These are phyloP conservation scores for Globisporangium abappressorium DNA, from an alignment of 352 stramenopile genomes.

Conservation along the genomic window DNA sequence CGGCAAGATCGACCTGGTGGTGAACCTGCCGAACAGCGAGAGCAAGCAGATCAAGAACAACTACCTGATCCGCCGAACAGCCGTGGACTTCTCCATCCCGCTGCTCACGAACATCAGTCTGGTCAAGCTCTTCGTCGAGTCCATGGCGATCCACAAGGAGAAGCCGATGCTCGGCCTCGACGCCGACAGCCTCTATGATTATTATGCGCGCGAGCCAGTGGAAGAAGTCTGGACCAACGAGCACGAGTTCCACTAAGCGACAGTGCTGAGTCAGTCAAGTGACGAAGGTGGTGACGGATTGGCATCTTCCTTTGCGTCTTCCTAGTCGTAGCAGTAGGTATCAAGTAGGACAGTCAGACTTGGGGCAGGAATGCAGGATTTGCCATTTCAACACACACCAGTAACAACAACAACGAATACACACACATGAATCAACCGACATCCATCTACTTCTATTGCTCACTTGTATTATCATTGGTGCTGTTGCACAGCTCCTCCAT, in stretches of 20 bases:
- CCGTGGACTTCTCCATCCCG: constrained; percentile 91
- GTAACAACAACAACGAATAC: constrained; percentile 4
- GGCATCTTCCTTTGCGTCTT: neutral
- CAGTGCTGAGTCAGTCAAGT: neutral
- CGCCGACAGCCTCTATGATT: constrained; percentile 96
- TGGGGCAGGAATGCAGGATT: neutral
- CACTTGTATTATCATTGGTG: neutral
- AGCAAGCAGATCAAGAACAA: constrained; percentile 91
- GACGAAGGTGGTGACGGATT: neutral
- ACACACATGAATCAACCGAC: neutral
- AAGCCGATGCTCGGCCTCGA: constrained; percentile 92
- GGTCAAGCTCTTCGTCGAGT: constrained; percentile 91
- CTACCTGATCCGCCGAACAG: constrained; percentile 91
- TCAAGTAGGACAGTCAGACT: constrained; percentile 13
- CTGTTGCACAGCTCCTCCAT: neutral
- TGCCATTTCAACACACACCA: neutral
- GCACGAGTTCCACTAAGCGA: constrained; percentile 94
- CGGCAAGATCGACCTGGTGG: constrained; percentile 93
- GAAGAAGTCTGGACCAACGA: constrained; percentile 92
- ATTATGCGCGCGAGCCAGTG: constrained; percentile 94
- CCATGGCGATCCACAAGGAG: constrained; percentile 92
- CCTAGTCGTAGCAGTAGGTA: constrained; percentile 6
- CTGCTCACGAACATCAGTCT: constrained; percentile 91
- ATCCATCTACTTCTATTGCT: neutral
- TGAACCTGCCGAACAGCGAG: constrained; percentile 90